Percentiles rank a stretch among this genome's conserved stretches.
phyloP scores from a whole-genome alignment of 1,284 basidiomycete species.

The Anthracocystis walkeri region DNA sequence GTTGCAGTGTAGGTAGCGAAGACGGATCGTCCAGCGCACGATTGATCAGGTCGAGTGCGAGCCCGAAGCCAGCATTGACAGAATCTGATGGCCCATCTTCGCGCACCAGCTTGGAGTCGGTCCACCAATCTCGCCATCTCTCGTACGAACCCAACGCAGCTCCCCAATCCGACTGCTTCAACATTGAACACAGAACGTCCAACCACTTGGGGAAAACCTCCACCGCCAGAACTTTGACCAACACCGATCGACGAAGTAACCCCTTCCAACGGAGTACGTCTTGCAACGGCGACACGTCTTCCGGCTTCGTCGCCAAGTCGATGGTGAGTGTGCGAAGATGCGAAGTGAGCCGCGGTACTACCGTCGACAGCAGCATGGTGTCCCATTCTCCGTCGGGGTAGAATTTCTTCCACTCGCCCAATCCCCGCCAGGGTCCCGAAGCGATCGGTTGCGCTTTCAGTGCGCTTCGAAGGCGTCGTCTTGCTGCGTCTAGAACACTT shows the following conservation, averaged over 20 bases:
- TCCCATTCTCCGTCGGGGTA: constrained; percentile 80
- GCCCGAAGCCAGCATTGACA: constrained; percentile 79
- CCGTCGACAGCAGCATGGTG: constrained; percentile 84
- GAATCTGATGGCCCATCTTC: background rate
- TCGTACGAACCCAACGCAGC: constrained; percentile 87
- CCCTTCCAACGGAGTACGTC: constrained; percentile 81
- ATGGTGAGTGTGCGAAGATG: constrained; percentile 83
- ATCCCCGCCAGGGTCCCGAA: constrained; percentile 1
- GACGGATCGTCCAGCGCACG: constrained; percentile 78
- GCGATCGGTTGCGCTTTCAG: constrained; percentile 73
- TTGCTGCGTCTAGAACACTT: constrained; percentile 83
- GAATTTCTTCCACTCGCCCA: constrained; percentile 53
- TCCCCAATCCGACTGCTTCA: constrained; percentile 88
- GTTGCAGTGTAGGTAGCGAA: background rate
- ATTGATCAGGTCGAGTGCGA: constrained; percentile 90
- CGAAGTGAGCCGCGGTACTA: constrained; percentile 88
- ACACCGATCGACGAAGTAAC: constrained; percentile 74
- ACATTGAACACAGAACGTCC: constrained; percentile 89
- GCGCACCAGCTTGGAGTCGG: constrained; percentile 74
- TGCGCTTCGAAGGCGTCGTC: constrained; percentile 82
- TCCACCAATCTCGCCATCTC: constrained; percentile 87
- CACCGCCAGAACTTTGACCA: constrained; percentile 73
- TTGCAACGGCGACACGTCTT: constrained; percentile 79
- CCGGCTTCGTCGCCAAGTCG: constrained; percentile 89
- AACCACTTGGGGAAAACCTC: constrained; percentile 98